Evolutionary conservation across 352 stramenopile species (phyloP).

Genomic region (Phytophthora nicotianae): DNA sequence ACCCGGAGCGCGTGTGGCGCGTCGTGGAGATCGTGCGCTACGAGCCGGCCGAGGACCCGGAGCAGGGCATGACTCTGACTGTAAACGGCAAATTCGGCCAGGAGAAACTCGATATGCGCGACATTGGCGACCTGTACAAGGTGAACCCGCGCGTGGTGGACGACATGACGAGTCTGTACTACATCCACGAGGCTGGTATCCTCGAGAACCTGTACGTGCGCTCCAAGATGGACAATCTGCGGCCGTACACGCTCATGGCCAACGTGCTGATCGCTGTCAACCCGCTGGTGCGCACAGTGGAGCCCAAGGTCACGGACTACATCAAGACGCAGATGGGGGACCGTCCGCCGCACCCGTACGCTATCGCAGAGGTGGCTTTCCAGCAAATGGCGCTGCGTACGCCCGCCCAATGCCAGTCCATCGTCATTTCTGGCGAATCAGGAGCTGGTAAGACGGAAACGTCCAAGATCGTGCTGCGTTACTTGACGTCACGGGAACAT

Average conservation of each 20-base stretch:
- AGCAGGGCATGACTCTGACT: constrained; percentile 73
- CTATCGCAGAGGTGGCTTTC: constrained; percentile 88
- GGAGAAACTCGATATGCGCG: constrained; percentile 78
- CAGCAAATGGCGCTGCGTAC: constrained; percentile 87
- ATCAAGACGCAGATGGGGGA: constrained; percentile 90
- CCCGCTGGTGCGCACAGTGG: constrained; percentile 77
- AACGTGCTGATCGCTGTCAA: constrained; percentile 90
- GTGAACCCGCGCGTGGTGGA: constrained; percentile 88
- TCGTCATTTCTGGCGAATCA: constrained; percentile 88
- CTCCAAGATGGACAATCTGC: constrained; percentile 73
- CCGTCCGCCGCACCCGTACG: constrained; percentile 81
- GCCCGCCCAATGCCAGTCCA: constrained; percentile 86
- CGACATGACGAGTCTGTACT: constrained; percentile 90
- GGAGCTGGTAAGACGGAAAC: constrained; percentile 90
- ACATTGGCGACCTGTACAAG: constrained; percentile 86
- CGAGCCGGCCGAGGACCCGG: constrained; percentile 46
- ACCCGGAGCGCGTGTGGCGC: constrained; percentile 83
- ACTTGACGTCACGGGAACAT: constrained; percentile 85
- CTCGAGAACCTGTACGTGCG: constrained; percentile 81
- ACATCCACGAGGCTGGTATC: constrained; percentile 89
- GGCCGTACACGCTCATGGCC: constrained; percentile 89
- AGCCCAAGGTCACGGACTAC: constrained; percentile 88
- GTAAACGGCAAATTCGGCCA: constrained; percentile 75
- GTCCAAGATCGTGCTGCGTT: constrained; percentile 89
- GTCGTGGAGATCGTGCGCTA: constrained; percentile 80